These are phyloP conservation scores for Rachicladosporium sp. DNA, from an alignment of 2,329 filamentous ascomycete genomes.

Conservation along the genomic window DNA sequence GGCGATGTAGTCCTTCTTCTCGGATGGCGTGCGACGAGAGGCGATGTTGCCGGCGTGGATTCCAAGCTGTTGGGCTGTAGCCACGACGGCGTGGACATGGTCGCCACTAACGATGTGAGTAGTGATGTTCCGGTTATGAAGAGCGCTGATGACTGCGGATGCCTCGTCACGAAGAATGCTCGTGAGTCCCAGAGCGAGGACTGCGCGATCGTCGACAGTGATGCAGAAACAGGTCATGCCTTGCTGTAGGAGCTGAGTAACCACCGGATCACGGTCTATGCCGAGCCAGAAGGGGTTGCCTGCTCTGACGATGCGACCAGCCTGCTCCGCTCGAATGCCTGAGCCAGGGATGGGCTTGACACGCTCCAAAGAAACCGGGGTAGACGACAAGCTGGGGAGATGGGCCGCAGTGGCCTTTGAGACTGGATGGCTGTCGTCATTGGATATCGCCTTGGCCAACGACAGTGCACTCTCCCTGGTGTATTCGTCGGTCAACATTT, in stretches of 20 bases:
- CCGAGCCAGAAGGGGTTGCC: constrained; percentile 39
- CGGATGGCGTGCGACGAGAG: constrained; percentile 37
- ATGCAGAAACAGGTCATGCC: constrained; percentile 45
- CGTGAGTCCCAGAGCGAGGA: constrained; percentile 40
- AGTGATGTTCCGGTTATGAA: constrained; percentile 36
- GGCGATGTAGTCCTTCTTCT: constrained; percentile 43
- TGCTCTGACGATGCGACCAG: constrained; percentile 25
- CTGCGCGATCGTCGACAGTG: constrained; percentile 32
- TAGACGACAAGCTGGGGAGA: constrained; percentile 10
- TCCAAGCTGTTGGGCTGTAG: constrained; percentile 32
- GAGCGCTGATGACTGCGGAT: constrained; percentile 37
- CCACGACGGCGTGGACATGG: constrained; percentile 35
- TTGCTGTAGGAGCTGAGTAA: constrained; percentile 26
- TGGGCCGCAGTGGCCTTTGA: constrained; percentile 15
- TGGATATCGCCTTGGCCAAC: background rate
- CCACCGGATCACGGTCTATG: constrained; percentile 19
- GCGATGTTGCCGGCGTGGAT: constrained; percentile 30
- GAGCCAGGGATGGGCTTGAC: constrained; percentile 30
- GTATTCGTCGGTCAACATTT: constrained; percentile 10
- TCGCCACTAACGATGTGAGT: constrained; percentile 49
- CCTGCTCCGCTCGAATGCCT: constrained; percentile 30
- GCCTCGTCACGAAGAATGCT: constrained; percentile 39
- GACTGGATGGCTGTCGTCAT: constrained; percentile 4
- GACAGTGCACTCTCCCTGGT: constrained; percentile 1
- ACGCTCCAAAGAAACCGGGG: constrained; percentile 6